A percentile compares a stretch with the other conserved stretches of the same genome.
phyloP scores from a whole-genome alignment of 2,329 filamentous ascomycete genomes.

The Talaromyces atroroseus region DNA sequence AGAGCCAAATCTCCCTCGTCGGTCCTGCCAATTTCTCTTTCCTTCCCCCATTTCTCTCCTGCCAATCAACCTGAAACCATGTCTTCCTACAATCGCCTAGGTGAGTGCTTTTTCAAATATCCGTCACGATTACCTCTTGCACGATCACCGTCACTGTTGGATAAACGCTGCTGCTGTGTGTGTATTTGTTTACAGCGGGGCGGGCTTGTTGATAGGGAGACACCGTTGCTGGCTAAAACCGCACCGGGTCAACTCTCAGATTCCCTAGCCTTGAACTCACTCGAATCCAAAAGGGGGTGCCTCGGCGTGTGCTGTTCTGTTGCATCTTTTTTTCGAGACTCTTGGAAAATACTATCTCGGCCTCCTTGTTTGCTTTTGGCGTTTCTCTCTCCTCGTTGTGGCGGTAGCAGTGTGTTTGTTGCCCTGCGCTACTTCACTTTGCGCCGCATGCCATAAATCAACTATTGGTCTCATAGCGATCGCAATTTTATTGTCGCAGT shows the following conservation, averaged over 20 bases:
- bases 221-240: conserved; percentile 10
- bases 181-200: conserved; percentile 14
- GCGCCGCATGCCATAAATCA: neutral
- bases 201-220: neutral
- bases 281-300: neutral
- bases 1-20: neutral
- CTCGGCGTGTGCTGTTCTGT: neutral
- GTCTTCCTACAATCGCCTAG: conserved; percentile 14
- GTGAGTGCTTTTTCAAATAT: conserved; percentile 2
- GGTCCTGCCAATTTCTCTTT: neutral
- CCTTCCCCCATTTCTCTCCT: neutral
- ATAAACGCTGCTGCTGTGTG: neutral
- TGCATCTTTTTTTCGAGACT: neutral
- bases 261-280: conserved; percentile 2
- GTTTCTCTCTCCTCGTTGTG: neutral
- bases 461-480: neutral
- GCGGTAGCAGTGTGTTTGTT: neutral
- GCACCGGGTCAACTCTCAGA: conserved; percentile 2
- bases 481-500: neutral
- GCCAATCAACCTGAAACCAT: neutral
- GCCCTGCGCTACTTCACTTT: neutral
- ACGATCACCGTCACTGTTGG: neutral
- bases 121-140: neutral
- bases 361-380: neutral
- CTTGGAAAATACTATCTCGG: neutral